These are phyloP conservation scores for Glycine latifolia DNA, from an alignment of 306 rosid species.

Conservation along the genomic window DNA sequence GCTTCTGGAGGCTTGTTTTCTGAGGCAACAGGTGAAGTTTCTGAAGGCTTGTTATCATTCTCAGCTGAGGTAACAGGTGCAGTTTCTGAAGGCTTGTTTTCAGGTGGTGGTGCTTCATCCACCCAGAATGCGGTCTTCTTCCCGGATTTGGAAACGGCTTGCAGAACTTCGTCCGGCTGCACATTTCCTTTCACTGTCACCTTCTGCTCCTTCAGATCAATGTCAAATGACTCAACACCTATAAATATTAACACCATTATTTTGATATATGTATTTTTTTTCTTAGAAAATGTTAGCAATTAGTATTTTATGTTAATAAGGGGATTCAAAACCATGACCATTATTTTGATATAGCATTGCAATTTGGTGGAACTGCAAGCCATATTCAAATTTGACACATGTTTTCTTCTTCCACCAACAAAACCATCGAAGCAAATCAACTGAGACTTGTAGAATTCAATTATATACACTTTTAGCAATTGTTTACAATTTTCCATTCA, in stretches of 20 bases:
- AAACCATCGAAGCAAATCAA: not conserved
- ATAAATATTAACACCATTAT: slow-evolving; percentile 27
- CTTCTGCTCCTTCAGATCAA: slow-evolving; percentile 78
- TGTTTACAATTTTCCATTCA: not conserved
- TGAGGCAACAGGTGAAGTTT: slow-evolving; percentile 39
- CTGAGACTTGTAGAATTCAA: not conserved
- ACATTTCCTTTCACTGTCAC: slow-evolving; percentile 84
- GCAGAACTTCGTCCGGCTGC: slow-evolving; percentile 69
- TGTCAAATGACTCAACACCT: slow-evolving; percentile 86
- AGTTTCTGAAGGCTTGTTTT: slow-evolving; percentile 49
- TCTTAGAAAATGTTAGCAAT: too few species aligned
- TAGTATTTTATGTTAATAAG: too few species aligned
- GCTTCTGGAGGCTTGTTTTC: slow-evolving; percentile 58
- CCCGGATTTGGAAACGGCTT: slow-evolving; percentile 86
- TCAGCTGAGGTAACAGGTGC: slow-evolving; percentile 37
- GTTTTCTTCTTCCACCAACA: slow-evolving; percentile 23
- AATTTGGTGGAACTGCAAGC: not conserved
- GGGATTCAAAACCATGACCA: too few species aligned
- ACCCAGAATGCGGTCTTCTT: slow-evolving; percentile 90
- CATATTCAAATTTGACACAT: not conserved
- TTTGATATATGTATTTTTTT: not conserved
- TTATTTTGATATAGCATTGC: slow-evolving; percentile 6
- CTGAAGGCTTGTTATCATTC: slow-evolving; percentile 55
- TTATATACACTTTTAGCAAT: not conserved
- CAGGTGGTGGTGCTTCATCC: slow-evolving; percentile 50